Evolutionary conservation across 2,329 filamentous ascomycete genomes (phyloP).

Genomic region (Alternaria hordeiaustralica): DNA sequence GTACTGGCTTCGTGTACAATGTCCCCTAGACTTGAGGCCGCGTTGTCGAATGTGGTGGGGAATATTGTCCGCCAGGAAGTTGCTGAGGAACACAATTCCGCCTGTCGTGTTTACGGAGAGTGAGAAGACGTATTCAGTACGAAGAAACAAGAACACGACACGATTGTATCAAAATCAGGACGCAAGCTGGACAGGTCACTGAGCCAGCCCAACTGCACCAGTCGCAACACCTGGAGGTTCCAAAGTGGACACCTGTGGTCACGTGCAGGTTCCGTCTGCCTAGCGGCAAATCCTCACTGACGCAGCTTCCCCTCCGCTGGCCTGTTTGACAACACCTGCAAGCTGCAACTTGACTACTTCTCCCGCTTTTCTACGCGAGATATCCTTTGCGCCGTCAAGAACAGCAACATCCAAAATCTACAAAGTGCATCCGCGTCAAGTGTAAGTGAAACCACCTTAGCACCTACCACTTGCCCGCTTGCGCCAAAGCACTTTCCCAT

Average conservation of each 20-base stretch:
- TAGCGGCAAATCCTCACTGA: slow-evolving; percentile 18
- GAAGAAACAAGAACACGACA: not conserved
- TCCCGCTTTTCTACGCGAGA: not conserved
- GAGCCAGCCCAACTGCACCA: slow-evolving; percentile 12
- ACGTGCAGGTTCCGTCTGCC: slow-evolving; percentile 25
- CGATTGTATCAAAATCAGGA: not conserved
- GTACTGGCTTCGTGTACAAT: not conserved
- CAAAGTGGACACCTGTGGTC: slow-evolving; percentile 30
- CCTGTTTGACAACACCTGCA: not conserved
- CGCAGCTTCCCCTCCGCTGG: slow-evolving; percentile 12
- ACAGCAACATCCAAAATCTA: not conserved
- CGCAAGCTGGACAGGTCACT: slow-evolving; percentile 5
- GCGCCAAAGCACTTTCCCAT: slow-evolving; percentile 10
- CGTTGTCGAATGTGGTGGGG: slow-evolving; percentile 23
- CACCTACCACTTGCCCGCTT: slow-evolving; percentile 9
- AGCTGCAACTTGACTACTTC: not conserved
- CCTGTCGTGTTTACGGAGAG: not conserved
- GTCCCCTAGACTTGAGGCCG: slow-evolving; percentile 6
- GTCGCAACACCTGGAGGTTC: slow-evolving; percentile 34
- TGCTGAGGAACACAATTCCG: slow-evolving; percentile 11
- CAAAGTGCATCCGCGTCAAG: not conserved
- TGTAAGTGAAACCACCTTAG: not conserved
- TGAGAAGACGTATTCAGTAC: not conserved
- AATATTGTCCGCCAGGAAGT: slow-evolving; percentile 23
- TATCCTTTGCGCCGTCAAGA: not conserved